A percentile compares a stretch with the other conserved stretches of the same genome.
These are phyloP conservation scores for Candida ascalaphidarum DNA, from an alignment of 805 yeast genomes.

Conservation along the genomic window DNA sequence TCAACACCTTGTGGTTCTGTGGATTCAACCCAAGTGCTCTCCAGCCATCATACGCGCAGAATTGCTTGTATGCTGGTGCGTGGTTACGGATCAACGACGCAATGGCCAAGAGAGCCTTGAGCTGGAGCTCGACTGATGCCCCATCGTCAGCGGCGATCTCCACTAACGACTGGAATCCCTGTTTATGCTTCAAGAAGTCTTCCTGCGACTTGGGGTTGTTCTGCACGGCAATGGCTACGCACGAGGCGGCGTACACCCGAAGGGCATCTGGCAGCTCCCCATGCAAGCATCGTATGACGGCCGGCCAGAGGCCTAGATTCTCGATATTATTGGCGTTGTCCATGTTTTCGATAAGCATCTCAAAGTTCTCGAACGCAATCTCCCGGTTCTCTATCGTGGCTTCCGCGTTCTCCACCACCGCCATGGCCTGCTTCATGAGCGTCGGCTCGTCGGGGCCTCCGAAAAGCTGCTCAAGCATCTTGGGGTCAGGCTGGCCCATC, in stretches of 20 bases:
- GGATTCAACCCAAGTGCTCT: slow-evolving; percentile 14
- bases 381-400: slow-evolving; percentile 56
- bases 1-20: slow-evolving; percentile 30
- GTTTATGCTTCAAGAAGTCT: slow-evolving; percentile 46
- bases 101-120: slow-evolving; percentile 72
- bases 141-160: slow-evolving; percentile 22
- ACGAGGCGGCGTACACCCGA: slow-evolving; percentile 55
- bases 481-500: slow-evolving; percentile 72
- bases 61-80: slow-evolving; percentile 43
- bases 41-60: slow-evolving; percentile 60
- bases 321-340: slow-evolving; percentile 94
- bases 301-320: slow-evolving; percentile 73
- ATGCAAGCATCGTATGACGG: slow-evolving; percentile 47
- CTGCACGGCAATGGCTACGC: slow-evolving; percentile 87
- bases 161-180: slow-evolving; percentile 41
- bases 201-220: slow-evolving; percentile 74
- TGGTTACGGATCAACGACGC: slow-evolving; percentile 69
- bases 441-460: slow-evolving; percentile 81
- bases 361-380: slow-evolving; percentile 82
- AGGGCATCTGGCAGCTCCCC: slow-evolving; percentile 29
- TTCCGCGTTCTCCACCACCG: slow-evolving; percentile 48
- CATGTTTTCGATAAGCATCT: slow-evolving; percentile 85
- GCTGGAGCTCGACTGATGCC: slow-evolving; percentile 23
- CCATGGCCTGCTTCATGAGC: slow-evolving; percentile 72
- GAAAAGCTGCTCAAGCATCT: slow-evolving; percentile 68